These are phyloP conservation scores for Trichopus zeylanicus DNA, from an alignment of 116 monocot genomes.

Conservation along the genomic window DNA sequence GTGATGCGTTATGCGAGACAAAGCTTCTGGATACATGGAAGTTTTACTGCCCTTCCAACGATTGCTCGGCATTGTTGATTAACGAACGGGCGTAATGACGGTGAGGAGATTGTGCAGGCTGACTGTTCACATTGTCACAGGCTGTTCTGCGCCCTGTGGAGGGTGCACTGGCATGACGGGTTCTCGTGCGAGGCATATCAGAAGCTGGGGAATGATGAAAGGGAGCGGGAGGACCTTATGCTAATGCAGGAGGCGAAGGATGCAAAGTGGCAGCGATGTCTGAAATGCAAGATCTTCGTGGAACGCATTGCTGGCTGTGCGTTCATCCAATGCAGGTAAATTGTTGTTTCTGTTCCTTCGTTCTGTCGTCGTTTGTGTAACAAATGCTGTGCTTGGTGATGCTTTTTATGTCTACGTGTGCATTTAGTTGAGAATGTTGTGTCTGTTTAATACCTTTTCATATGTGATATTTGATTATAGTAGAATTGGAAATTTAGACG, in stretches of 20 bases:
- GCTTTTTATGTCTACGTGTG: no score
- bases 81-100: conserved; percentile 15
- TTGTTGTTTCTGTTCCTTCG: no score
- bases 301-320: conserved; percentile 11
- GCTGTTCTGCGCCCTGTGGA: conserved; percentile 70
- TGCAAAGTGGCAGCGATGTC: conserved; percentile 58
- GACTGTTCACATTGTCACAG: conserved; percentile 59
- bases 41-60: conserved; percentile 53
- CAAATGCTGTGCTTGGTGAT: no score
- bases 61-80: conserved; percentile 46
- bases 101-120: not conserved
- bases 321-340: conserved; percentile 15
- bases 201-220: conserved; percentile 36
- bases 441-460: no score
- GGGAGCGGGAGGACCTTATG: conserved; percentile 41
- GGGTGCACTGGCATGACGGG: conserved; percentile 53
- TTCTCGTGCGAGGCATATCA: conserved; percentile 38
- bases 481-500: no score
- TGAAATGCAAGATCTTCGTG: conserved; percentile 52
- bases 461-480: no score
- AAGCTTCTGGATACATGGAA: conserved; percentile 12
- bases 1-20: conserved; percentile 22
- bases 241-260: conserved; percentile 33
- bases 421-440: no score
- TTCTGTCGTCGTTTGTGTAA: no score